Conservation (phyloP, 2,329 filamentous ascomycete genomes). For the Penicillium sp. region DNA sequence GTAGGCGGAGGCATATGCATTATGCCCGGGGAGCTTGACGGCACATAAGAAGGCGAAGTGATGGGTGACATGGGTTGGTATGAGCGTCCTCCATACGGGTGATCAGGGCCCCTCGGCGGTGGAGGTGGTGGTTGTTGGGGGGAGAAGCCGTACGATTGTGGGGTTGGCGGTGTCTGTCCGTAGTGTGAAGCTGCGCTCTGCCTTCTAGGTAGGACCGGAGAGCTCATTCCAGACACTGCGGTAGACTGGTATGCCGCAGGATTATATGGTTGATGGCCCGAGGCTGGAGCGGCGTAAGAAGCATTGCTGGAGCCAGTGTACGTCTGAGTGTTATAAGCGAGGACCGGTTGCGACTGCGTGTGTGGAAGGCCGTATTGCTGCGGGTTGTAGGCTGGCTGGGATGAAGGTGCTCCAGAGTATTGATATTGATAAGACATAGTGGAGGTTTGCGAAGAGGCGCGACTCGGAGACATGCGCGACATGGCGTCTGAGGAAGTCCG, state of each 20-base stretch:
- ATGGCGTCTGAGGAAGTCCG: constrained; percentile 34
- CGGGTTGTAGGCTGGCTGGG: constrained; percentile 59
- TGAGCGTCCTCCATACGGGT: constrained; percentile 37
- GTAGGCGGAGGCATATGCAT: constrained; percentile 16
- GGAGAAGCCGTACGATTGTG: constrained; percentile 32
- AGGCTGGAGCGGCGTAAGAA: constrained; percentile 25
- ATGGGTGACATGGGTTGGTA: constrained; percentile 30
- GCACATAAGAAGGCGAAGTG: constrained; percentile 20
- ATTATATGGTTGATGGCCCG: constrained; percentile 47
- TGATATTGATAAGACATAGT: constrained; percentile 51
- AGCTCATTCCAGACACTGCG: constrained; percentile 27
- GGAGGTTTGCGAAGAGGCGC: constrained; percentile 42
- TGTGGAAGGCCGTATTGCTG: constrained; percentile 56
- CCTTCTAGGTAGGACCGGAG: constrained; percentile 36
- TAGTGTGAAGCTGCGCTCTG: constrained; percentile 26
- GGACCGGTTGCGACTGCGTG: constrained; percentile 45
- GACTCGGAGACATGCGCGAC: constrained; percentile 37
- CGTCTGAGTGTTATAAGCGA: constrained; percentile 69
- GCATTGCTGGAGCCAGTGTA: constrained; percentile 42
- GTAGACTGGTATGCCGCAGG: constrained; percentile 49
- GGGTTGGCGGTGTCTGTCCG: constrained; percentile 31
- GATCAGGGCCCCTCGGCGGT: constrained; percentile 40
- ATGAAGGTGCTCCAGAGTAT: constrained; percentile 37
- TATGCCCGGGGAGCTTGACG: constrained; percentile 22
- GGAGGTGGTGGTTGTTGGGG: constrained; percentile 37